Base-by-base conservation (phyloP, 2,329 filamentous ascomycete species). In the Talaromyces sp. region DNA sequence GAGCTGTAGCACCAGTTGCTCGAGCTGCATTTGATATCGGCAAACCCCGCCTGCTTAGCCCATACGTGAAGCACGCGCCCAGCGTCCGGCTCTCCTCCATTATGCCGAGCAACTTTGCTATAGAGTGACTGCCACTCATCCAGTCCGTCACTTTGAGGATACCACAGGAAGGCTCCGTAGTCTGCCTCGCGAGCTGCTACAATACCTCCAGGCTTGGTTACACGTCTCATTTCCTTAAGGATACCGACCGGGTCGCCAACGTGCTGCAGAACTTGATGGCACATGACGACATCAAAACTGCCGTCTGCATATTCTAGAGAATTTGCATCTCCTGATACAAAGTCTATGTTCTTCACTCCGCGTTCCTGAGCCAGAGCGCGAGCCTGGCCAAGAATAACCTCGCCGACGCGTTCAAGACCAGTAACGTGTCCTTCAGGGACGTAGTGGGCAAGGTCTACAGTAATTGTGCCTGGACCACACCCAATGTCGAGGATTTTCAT, bases 201-300 rank as follows among this genome's bases (percentile, higher is more conserved):
- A 4, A 86, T 72, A 2, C 84, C 84, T 8, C 80, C 78, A 0
- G 73, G 64, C 63, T 82, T 85, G 14, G 75, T 71, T 2, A 87
- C 80, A 0, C 81, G 77, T 6, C 77, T 74, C 81, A 87, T 83
- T 64, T 85, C 81, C n/a, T 72, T 71, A 56, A 86, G 70, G 0
- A 81, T 80, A 2, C 71, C 68, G 0, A 82, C 69, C 0, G 83
- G 83, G 57, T 83, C 75, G 11, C 74, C 66, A 5, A 87, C 72
- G 66, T 87, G 85, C 61, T 81, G 79, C 6, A 87, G 73, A 0
- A 87, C 80, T 65, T 86, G 83, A 65, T 85, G 82, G 10, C 79
- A 80, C 65, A 85, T 81, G 3, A 87, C 83, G 5, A 87, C 67
- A 63, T 88, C 85, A 62, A 87, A 88, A 1, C 72, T 70, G 27